A percentile compares a stretch with the other conserved stretches of the same genome.
Evolutionary conservation across 352 stramenopile genomes (phyloP).

Genomic region (Hyaloperonospora brassicae): DNA sequence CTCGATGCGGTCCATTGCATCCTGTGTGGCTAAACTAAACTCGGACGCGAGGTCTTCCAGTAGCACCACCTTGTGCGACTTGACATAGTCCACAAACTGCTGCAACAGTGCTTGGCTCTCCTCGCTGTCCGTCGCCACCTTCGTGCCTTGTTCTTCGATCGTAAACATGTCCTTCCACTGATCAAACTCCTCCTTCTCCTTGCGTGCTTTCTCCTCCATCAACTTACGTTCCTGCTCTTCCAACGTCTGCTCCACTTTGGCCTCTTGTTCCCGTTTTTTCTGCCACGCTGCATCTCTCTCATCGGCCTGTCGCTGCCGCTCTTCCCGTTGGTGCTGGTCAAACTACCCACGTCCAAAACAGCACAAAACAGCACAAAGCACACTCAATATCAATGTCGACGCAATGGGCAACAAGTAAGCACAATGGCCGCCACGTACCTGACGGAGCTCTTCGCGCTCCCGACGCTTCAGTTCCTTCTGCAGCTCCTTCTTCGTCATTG

Average conservation of each 20-base stretch:
- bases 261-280: slow-evolving; percentile 58
- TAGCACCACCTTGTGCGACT: slow-evolving; percentile 67
- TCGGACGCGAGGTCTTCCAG: slow-evolving; percentile 61
- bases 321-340: slow-evolving; percentile 57
- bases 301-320: slow-evolving; percentile 40
- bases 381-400: neutral
- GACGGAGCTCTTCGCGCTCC: slow-evolving; percentile 65
- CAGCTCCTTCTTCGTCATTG: slow-evolving; percentile 70
- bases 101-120: slow-evolving; percentile 58
- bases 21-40: slow-evolving; percentile 60
- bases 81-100: slow-evolving; percentile 68
- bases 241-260: slow-evolving; percentile 32
- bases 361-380: neutral
- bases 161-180: slow-evolving; percentile 73
- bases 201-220: slow-evolving; percentile 44
- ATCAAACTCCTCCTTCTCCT: slow-evolving; percentile 68
- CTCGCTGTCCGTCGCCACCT: slow-evolving; percentile 43
- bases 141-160: slow-evolving; percentile 47
- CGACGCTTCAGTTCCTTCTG: slow-evolving; percentile 72
- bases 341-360: slow-evolving; percentile 28
- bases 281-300: slow-evolving; percentile 53
- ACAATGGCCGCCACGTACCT: slow-evolving; percentile 20
- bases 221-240: slow-evolving; percentile 41
- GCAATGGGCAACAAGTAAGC: neutral
- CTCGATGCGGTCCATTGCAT: slow-evolving; percentile 58